A percentile compares a stretch with the other conserved stretches of the same genome.
These are phyloP conservation scores for Cytospora mali DNA, from an alignment of 2,329 filamentous ascomycete species.

Conservation along the genomic window DNA sequence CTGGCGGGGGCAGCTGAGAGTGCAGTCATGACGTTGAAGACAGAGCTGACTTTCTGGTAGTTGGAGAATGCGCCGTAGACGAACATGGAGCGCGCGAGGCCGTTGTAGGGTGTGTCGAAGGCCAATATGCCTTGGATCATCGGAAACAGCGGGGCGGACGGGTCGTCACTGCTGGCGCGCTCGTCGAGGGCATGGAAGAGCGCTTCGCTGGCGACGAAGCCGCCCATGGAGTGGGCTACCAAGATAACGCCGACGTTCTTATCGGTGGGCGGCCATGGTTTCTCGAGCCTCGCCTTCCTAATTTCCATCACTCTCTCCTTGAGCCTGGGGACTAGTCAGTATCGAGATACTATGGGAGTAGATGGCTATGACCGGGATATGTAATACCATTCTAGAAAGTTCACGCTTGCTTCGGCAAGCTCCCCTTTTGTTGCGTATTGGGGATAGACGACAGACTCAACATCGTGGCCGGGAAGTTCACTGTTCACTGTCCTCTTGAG, in stretches of 20 bases:
- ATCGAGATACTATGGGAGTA: not conserved
- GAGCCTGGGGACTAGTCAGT: slow-evolving; percentile 56
- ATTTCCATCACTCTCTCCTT: slow-evolving; percentile 81
- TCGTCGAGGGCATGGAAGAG: slow-evolving; percentile 74
- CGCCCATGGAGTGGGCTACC: slow-evolving; percentile 83
- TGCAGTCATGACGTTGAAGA: slow-evolving; percentile 61
- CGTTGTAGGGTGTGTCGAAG: slow-evolving; percentile 84
- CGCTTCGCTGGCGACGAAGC: slow-evolving; percentile 82
- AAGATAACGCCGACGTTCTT: slow-evolving; percentile 79
- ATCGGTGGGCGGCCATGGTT: slow-evolving; percentile 76
- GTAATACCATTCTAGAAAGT: slow-evolving; percentile 54
- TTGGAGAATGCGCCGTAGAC: slow-evolving; percentile 63
- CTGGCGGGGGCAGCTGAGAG: slow-evolving; percentile 52
- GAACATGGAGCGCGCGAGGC: slow-evolving; percentile 62
- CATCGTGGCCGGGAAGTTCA: slow-evolving; percentile 60
- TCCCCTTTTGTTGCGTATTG: slow-evolving; percentile 75
- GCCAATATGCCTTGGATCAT: slow-evolving; percentile 78
- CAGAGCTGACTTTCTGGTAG: slow-evolving; percentile 58
- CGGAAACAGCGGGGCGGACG: slow-evolving; percentile 63
- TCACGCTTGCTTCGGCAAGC: slow-evolving; percentile 51
- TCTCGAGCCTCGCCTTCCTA: slow-evolving; percentile 67
- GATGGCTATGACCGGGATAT: not conserved
- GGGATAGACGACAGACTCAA: slow-evolving; percentile 67
- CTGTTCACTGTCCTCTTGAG: slow-evolving; percentile 60
- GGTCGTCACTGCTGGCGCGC: slow-evolving; percentile 42